Percentiles rank a stretch among this genome's conserved stretches.
Evolutionary conservation across 2,329 filamentous ascomycete species (phyloP).

Genomic region (Cercospora brassicicola): DNA sequence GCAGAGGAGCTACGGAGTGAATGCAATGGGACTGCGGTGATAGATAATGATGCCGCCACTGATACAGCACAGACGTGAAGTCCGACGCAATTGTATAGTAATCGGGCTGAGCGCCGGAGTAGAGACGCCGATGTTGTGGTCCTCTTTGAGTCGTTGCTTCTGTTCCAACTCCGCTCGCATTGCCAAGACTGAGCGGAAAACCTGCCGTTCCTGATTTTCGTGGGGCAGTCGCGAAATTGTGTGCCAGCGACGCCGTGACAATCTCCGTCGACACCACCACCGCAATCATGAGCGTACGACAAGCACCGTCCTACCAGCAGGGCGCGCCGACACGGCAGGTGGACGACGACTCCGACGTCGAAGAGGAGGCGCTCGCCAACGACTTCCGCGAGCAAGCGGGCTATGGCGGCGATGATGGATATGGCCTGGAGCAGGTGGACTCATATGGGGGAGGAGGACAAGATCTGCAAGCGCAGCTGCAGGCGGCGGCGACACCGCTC

Average conservation of each 20-base stretch:
- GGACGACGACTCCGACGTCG: constrained; percentile 74
- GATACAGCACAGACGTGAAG: not conserved
- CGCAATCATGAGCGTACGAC: constrained; percentile 42
- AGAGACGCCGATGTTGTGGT: not conserved
- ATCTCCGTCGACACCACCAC: constrained; percentile 6
- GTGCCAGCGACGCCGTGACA: constrained; percentile 8
- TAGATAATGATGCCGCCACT: not conserved
- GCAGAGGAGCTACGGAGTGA: not conserved
- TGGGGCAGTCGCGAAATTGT: constrained; percentile 19
- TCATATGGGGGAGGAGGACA: constrained; percentile 69
- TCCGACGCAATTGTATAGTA: not conserved
- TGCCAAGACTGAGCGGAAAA: constrained; percentile 4
- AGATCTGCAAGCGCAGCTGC: constrained; percentile 89
- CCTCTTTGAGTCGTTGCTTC: not conserved
- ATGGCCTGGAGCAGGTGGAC: constrained; percentile 69
- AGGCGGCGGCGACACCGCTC: constrained; percentile 87
- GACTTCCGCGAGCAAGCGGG: constrained; percentile 96
- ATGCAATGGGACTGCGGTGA: not conserved
- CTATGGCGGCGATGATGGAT: constrained; percentile 67
- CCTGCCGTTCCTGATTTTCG: constrained; percentile 6
- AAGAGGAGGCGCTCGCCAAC: constrained; percentile 92
- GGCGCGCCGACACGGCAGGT: constrained; percentile 39
- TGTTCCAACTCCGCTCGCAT: not conserved
- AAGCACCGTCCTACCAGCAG: constrained; percentile 45
- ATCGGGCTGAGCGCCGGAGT: not conserved